These are phyloP conservation scores for Drechslera avenae DNA, from an alignment of 2,329 filamentous ascomycete genomes.

Conservation along the genomic window DNA sequence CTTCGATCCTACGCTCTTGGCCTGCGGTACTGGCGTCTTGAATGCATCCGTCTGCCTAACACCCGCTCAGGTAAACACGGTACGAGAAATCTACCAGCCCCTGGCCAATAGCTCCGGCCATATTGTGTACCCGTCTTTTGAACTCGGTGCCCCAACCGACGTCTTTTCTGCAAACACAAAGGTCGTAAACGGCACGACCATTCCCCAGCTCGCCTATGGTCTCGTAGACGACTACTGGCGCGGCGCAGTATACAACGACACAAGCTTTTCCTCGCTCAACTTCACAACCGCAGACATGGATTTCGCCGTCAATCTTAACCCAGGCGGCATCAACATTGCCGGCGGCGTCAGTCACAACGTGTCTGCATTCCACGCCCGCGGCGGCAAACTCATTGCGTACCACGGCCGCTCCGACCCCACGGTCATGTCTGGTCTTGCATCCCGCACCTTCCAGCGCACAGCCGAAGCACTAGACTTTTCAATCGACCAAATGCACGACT, in stretches of 20 bases:
- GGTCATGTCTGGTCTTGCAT: slow-evolving; percentile 50
- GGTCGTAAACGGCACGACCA: slow-evolving; percentile 48
- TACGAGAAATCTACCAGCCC: slow-evolving; percentile 49
- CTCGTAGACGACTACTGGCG: slow-evolving; percentile 38
- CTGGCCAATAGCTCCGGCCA: slow-evolving; percentile 49
- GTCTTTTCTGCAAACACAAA: slow-evolving; percentile 33
- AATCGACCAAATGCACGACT: slow-evolving; percentile 42
- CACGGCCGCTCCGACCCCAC: slow-evolving; percentile 30
- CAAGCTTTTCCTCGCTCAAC: slow-evolving; percentile 44
- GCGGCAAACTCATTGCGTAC: slow-evolving; percentile 23
- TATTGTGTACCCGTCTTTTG: slow-evolving; percentile 54
- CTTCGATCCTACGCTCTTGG: slow-evolving; percentile 21
- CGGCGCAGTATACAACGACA: slow-evolving; percentile 50
- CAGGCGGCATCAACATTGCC: slow-evolving; percentile 39
- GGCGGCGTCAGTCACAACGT: slow-evolving; percentile 51
- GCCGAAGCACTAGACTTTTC: slow-evolving; percentile 18
- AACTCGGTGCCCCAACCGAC: slow-evolving; percentile 53
- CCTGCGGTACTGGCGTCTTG: slow-evolving; percentile 23
- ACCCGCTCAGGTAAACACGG: slow-evolving; percentile 30
- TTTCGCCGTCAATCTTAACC: slow-evolving; percentile 38
- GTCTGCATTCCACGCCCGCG: slow-evolving; percentile 12
- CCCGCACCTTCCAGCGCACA: slow-evolving; percentile 56
- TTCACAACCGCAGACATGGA: slow-evolving; percentile 26
- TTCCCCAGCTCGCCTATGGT: slow-evolving; percentile 48
- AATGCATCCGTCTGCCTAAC: slow-evolving; percentile 18